phyloP scores from a whole-genome alignment of 1,284 basidiomycete genomes.

The Austroboletus rostrupii region DNA sequence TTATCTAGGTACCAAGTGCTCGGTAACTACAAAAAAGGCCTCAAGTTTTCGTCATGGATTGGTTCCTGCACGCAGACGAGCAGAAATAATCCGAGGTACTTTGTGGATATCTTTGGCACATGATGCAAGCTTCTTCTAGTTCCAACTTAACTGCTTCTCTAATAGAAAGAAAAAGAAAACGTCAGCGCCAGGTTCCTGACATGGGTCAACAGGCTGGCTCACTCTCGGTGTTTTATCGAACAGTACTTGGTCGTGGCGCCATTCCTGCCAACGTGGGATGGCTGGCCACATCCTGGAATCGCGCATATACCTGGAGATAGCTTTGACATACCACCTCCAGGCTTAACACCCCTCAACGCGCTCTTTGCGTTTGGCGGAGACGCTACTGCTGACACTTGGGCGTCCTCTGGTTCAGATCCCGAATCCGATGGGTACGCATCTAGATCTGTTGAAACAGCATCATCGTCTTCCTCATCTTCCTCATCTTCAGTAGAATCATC shows the following conservation, averaged over 20 bases:
- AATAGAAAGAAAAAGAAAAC: background rate
- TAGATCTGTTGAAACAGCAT: conserved; percentile 24
- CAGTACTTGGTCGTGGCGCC: conserved; percentile 31
- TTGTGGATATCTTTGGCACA: conserved; percentile 32
- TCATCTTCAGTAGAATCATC: conserved; percentile 26
- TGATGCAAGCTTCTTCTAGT: conserved; percentile 31
- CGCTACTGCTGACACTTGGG: conserved; percentile 5
- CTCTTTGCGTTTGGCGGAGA: conserved; percentile 12
- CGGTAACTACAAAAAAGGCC: background rate
- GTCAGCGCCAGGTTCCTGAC: conserved; percentile 5
- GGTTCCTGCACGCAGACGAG: conserved; percentile 28
- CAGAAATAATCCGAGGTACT: conserved; percentile 32
- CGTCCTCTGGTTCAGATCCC: conserved; percentile 24
- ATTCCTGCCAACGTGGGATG: conserved; percentile 23
- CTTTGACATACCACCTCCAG: conserved; percentile 3
- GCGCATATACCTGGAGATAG: conserved; percentile 19
- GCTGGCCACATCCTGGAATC: conserved; percentile 24
- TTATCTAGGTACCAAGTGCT: background rate
- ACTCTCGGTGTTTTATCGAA: conserved; percentile 31
- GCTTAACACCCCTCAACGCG: conserved; percentile 11
- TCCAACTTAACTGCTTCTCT: conserved; percentile 31
- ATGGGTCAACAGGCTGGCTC: conserved; percentile 12
- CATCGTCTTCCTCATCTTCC: conserved; percentile 20
- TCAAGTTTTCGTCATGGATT: conserved; percentile 33
- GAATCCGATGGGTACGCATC: conserved; percentile 33